A percentile compares a stretch with the other conserved stretches of the same genome.
Conservation (phyloP, 352 stramenopile genomes). For the Phytophthora crassamura region DNA sequence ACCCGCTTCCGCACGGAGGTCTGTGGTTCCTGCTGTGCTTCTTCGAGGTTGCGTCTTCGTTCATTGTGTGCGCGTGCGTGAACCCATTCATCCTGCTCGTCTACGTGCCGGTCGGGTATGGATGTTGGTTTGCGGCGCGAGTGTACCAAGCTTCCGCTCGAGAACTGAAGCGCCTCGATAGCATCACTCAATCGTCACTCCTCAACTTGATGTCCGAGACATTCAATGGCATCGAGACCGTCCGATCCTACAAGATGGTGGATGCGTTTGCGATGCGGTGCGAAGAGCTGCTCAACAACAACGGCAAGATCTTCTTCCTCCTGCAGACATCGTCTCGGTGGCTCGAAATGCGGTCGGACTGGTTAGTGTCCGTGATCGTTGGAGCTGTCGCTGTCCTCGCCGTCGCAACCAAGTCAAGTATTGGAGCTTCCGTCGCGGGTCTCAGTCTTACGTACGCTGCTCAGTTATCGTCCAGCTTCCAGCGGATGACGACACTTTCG, state of each 20-base stretch:
- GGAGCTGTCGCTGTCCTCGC: constrained; percentile 84
- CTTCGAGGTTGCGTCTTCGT: constrained; percentile 34
- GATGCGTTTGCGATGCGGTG: constrained; percentile 36
- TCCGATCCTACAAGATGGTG: constrained; percentile 78
- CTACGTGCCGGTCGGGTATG: constrained; percentile 44
- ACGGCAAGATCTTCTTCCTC: constrained; percentile 46
- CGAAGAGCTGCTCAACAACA: constrained; percentile 43
- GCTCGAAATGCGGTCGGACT: constrained; percentile 93
- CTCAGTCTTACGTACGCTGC: constrained; percentile 45
- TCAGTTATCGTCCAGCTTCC: constrained; percentile 49
- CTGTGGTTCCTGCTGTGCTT: constrained; percentile 49
- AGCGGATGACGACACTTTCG: constrained; percentile 21
- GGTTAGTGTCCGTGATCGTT: constrained; percentile 83
- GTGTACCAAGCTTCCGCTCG: constrained; percentile 82
- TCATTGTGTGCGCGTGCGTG: constrained; percentile 48
- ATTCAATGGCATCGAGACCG: constrained; percentile 92
- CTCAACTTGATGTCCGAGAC: constrained; percentile 94
- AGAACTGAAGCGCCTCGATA: constrained; percentile 95
- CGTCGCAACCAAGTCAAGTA: constrained; percentile 57
- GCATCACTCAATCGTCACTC: constrained; percentile 87
- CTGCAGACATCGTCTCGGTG: constrained; percentile 74
- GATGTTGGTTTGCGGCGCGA: constrained; percentile 48
- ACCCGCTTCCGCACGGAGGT: constrained; percentile 51
- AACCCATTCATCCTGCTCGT: constrained; percentile 56
- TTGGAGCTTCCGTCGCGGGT: constrained; percentile 35